phyloP scores from a whole-genome alignment of 768 basidiomycete genomes.

The Boletus rex-veris region DNA sequence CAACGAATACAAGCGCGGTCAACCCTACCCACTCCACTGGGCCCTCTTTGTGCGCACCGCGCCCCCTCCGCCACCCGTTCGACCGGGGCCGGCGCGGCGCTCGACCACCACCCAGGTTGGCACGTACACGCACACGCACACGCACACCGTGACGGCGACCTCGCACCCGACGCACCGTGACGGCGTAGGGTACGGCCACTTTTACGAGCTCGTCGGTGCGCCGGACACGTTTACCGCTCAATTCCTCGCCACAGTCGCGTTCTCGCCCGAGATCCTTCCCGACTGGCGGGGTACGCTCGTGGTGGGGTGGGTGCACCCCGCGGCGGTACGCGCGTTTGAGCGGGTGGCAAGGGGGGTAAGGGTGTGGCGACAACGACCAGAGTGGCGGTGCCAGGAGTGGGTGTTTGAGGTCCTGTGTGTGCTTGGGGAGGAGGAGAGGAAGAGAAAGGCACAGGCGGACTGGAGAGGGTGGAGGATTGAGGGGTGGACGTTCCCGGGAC shows the following conservation, averaged over 20 bases:
- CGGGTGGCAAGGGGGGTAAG: constrained; percentile 8
- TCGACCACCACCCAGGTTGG: too few relatives aligned
- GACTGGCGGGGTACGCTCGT: constrained; percentile 26
- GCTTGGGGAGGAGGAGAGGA: not conserved
- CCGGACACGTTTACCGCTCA: constrained; percentile 25
- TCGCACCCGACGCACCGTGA: too few relatives aligned
- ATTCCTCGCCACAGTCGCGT: constrained; percentile 1
- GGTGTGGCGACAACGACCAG: constrained; percentile 15
- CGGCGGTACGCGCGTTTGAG: constrained; percentile 16
- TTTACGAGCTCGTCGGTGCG: constrained; percentile 27
- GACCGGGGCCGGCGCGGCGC: too few relatives aligned
- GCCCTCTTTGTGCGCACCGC: constrained; percentile 29
- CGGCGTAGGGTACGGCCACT: constrained; percentile 13
- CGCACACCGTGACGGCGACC: too few relatives aligned
- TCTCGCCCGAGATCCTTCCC: constrained; percentile 8
- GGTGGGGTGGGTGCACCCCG: constrained; percentile 21
- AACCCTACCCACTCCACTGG: constrained; percentile 24
- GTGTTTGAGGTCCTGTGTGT: constrained; percentile 19
- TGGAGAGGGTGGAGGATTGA: not conserved
- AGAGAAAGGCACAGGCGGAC: too few relatives aligned
- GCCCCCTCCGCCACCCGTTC: not conserved
- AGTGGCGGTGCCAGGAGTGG: constrained; percentile 30
- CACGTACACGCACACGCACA: too few relatives aligned
- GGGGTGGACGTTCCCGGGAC: constrained; percentile 8
- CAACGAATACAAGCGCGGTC: constrained; percentile 7